Conservation (phyloP, 306 rosid genomes). For the Cucumis hystrix region DNA sequence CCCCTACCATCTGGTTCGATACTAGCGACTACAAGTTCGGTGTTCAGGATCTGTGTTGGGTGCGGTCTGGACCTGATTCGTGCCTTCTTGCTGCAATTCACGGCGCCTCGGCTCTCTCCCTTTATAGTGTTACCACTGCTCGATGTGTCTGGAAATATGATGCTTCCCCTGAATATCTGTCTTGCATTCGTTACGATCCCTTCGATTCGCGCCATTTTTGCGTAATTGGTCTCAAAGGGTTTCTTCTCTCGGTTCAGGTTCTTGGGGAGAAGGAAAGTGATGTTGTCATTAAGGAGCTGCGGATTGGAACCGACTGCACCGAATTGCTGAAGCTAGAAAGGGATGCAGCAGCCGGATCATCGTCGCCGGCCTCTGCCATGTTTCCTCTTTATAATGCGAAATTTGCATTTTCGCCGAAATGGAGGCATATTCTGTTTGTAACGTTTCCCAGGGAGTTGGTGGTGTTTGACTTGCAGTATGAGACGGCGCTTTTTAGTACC, state of each 20-base stretch:
- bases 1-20: slow-evolving; percentile 59
- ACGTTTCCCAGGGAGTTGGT: slow-evolving; percentile 83
- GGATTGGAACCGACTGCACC: slow-evolving; percentile 40
- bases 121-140: slow-evolving; percentile 44
- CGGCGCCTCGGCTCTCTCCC: slow-evolving; percentile 62
- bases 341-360: slow-evolving; percentile 22
- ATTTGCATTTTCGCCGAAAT: slow-evolving; percentile 61
- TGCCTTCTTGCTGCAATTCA: slow-evolving; percentile 53
- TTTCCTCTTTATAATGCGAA: slow-evolving; percentile 52
- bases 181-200: slow-evolving; percentile 82
- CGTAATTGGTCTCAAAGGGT: slow-evolving; percentile 66
- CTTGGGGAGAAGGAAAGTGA: slow-evolving; percentile 53
- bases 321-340: slow-evolving; percentile 64
- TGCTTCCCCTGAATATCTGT: slow-evolving; percentile 51
- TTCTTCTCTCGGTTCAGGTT: slow-evolving; percentile 45
- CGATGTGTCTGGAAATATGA: slow-evolving; percentile 87
- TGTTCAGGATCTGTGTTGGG: slow-evolving; percentile 91
- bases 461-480: slow-evolving; percentile 86
- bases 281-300: slow-evolving; percentile 49
- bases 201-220: slow-evolving; percentile 85
- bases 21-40: slow-evolving; percentile 39
- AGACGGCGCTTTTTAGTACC: slow-evolving; percentile 37
- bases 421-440: slow-evolving; percentile 63
- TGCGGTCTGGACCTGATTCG: slow-evolving; percentile 51
- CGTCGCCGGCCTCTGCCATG: slow-evolving; percentile 40